Conservation (phyloP, 2,329 filamentous ascomycete species). For the Aspergillus terreus region DNA sequence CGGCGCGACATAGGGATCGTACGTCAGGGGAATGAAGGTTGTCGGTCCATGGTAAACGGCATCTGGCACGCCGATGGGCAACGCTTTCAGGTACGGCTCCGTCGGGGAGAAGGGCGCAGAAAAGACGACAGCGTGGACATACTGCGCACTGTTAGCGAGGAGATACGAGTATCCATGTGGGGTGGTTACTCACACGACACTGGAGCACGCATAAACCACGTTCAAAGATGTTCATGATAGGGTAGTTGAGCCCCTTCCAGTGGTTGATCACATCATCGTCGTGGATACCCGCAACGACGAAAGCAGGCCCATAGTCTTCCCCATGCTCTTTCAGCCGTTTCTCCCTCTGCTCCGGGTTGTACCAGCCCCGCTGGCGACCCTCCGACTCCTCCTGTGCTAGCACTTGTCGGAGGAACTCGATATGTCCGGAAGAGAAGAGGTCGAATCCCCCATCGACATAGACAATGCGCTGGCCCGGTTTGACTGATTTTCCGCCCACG, state of each 20-base stretch:
- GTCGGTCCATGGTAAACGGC: slow-evolving; percentile 97
- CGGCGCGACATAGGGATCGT: slow-evolving; percentile 76
- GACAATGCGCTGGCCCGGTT: slow-evolving; percentile 76
- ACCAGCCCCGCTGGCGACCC: slow-evolving; percentile 70
- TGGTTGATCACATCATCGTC: slow-evolving; percentile 92
- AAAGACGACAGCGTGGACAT: slow-evolving; percentile 83
- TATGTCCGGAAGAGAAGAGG: slow-evolving; percentile 93
- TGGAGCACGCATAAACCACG: slow-evolving; percentile 92
- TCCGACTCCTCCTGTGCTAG: slow-evolving; percentile 67
- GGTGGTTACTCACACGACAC: slow-evolving; percentile 64
- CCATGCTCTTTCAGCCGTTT: slow-evolving; percentile 62
- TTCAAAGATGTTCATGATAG: slow-evolving; percentile 99
- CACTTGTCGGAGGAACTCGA: slow-evolving; percentile 84
- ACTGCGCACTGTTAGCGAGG: slow-evolving; percentile 48
- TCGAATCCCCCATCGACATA: slow-evolving; percentile 98
- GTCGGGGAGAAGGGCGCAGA: slow-evolving; percentile 84
- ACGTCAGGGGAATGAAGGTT: slow-evolving; percentile 73
- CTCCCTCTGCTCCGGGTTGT: slow-evolving; percentile 58
- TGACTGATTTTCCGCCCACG: slow-evolving; percentile 67
- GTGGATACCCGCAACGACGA: slow-evolving; percentile 89
- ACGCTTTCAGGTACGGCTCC: slow-evolving; percentile 68
- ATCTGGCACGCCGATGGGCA: slow-evolving; percentile 71
- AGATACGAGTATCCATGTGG: neutral
- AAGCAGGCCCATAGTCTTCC: slow-evolving; percentile 74
- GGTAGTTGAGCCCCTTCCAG: slow-evolving; percentile 97